These are phyloP conservation scores for Myxozyma geophila DNA, from an alignment of 805 yeast genomes.

Conservation along the genomic window DNA sequence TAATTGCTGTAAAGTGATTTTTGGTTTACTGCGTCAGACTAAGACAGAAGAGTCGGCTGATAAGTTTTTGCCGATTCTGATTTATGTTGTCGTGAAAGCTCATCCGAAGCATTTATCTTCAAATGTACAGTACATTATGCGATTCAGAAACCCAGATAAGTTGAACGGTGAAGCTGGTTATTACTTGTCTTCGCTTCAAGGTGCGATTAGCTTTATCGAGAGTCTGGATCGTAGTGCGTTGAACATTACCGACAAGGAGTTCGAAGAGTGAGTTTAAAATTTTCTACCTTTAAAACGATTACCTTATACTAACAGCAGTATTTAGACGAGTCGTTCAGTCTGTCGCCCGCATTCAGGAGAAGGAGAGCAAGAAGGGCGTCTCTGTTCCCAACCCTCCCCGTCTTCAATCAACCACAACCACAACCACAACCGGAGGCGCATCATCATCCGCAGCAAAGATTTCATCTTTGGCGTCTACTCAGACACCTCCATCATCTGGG, in stretches of 20 bases:
- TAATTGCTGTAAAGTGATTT: constrained; percentile 90
- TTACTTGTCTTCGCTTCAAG: constrained; percentile 86
- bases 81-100: constrained; percentile 75
- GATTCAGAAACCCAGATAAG: constrained; percentile 77
- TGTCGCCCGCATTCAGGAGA: constrained; percentile 53
- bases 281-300: neutral
- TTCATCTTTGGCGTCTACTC: neutral
- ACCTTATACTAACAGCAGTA: neutral
- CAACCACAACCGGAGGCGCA: neutral
- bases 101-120: constrained; percentile 69
- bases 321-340: constrained; percentile 44
- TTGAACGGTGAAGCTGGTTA: constrained; percentile 88
- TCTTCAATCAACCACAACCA: neutral
- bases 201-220: constrained; percentile 81
- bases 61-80: constrained; percentile 85
- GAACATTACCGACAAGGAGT: constrained; percentile 65
- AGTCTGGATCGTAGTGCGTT: constrained; percentile 61
- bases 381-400: constrained; percentile 17
- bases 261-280: constrained; percentile 46
- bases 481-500: neutral
- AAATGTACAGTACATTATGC: constrained; percentile 80
- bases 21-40: constrained; percentile 76
- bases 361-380: constrained; percentile 36
- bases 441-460: neutral
- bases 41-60: constrained; percentile 86